Conservation (phyloP, 352 stramenopile species). For the Blastocystis sp. region DNA sequence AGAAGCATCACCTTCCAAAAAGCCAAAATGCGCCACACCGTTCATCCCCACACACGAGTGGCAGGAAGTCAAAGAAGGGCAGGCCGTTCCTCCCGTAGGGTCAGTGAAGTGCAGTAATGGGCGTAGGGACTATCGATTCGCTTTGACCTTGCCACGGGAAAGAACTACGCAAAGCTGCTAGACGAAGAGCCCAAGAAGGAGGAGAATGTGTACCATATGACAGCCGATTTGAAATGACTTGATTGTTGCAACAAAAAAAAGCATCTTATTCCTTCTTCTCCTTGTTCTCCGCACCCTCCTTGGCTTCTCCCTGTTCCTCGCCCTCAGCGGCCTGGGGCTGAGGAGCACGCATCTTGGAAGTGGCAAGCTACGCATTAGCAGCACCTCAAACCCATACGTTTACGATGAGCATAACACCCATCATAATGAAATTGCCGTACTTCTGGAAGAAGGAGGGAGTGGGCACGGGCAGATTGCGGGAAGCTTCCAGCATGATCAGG, state of each 20-base stretch:
- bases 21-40: neutral
- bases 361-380: neutral
- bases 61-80: slow-evolving; percentile 36
- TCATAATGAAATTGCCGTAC: slow-evolving; percentile 65
- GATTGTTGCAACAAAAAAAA: neutral
- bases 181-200: slow-evolving; percentile 1
- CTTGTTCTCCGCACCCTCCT: neutral
- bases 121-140: slow-evolving; percentile 47
- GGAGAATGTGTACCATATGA: neutral
- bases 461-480: neutral
- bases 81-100: slow-evolving; percentile 43
- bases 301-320: neutral
- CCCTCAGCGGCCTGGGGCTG: neutral
- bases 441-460: slow-evolving; percentile 53
- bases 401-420: slow-evolving; percentile 50
- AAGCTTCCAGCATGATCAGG: neutral
- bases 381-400: neutral
- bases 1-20: neutral
- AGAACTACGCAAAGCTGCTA: slow-evolving; percentile 47
- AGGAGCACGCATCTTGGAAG: neutral
- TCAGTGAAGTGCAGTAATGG: neutral
- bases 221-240: neutral
- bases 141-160: slow-evolving; percentile 64
- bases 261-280: neutral
- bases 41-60: slow-evolving; percentile 61